Percentiles rank a stretch among this genome's conserved stretches.
These are phyloP conservation scores for Vicia villosa DNA, from an alignment of 306 rosid species.

Conservation along the genomic window DNA sequence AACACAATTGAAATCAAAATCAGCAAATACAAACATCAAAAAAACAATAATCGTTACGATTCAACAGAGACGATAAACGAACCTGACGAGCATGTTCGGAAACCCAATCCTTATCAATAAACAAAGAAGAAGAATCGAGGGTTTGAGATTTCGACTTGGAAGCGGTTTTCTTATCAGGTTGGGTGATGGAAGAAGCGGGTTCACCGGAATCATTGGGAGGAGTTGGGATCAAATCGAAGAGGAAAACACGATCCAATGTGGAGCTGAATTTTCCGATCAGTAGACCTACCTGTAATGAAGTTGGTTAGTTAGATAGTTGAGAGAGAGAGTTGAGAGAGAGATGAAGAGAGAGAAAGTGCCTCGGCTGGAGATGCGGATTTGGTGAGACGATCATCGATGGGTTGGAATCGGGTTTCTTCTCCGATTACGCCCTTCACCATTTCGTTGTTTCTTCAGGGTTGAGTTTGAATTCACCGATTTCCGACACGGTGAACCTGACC, in stretches of 20 bases:
- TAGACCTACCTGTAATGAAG: slow-evolving; percentile 69
- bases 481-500: not conserved
- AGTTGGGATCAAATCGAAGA: slow-evolving; percentile 77
- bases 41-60: not conserved
- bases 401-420: slow-evolving; percentile 77
- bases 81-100: slow-evolving; percentile 90
- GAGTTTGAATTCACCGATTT: not conserved
- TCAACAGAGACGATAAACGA: not conserved
- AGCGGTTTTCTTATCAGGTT: slow-evolving; percentile 55
- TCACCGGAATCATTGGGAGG: slow-evolving; percentile 74
- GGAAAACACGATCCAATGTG: slow-evolving; percentile 69
- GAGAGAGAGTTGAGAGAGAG: slow-evolving; percentile 4
- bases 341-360: slow-evolving; percentile 35
- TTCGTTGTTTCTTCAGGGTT: not conserved
- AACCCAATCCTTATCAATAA: slow-evolving; percentile 80
- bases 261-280: slow-evolving; percentile 76
- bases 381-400: slow-evolving; percentile 72
- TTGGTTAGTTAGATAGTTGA: not conserved
- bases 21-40: not conserved
- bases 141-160: slow-evolving; percentile 52
- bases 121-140: slow-evolving; percentile 60
- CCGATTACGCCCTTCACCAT: slow-evolving; percentile 93
- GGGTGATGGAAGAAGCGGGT: slow-evolving; percentile 59
- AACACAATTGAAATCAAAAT: not conserved
- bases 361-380: slow-evolving; percentile 59